Base-by-base conservation (phyloP, 306 rosid species). In the Casuarina cunninghamiana region DNA sequence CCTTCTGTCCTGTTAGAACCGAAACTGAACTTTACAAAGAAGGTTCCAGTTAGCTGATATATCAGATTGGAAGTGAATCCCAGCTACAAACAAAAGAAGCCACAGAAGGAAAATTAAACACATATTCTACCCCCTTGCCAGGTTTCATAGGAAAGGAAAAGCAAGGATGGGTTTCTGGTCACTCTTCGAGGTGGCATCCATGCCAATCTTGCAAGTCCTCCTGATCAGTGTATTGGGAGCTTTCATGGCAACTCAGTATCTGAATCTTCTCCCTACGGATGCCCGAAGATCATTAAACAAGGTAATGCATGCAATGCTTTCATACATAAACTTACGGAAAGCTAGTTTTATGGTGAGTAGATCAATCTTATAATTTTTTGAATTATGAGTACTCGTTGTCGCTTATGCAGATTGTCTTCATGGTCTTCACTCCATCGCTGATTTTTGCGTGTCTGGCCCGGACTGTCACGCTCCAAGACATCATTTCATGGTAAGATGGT, bases 341-440 rank as follows among this genome's bases (percentile, higher is more conserved):
- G 7, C 38, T 61, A 35, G 17, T 61, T 37, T 2, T 35, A 32
- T 65, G 38, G 5, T 65, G 45, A 6, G 15, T 6, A 6, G 19
- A 38, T 17, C 10, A 8, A 66, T 41, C 26, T 48, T 37, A 1
- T 26, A 53, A 4, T 54, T 49, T 3, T 58, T 50, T 15, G 46
- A 66, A 35, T 37, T 61, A 10, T 7, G 55, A 43, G n/a, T 16
- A 13, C 50, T 19, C 45, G 41, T 45, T 19, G 21, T 60, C 57
- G 48, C 35, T 80, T 76, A 55, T 79, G 90, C 88, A 95, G 99
- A 77, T 96, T 45, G 99, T 96, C 45, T 96, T 96, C 76, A 21
- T 75, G 43, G 65, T 91, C n/a, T 91, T 96, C 89, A 91, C 97
- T 57, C 99, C 99, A 37, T 78, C 94, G 13, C 96, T 93, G 26